Evolutionary conservation across 108 stramenopile species (phyloP).

Genomic region (Pseudonitzschia pungens): DNA sequence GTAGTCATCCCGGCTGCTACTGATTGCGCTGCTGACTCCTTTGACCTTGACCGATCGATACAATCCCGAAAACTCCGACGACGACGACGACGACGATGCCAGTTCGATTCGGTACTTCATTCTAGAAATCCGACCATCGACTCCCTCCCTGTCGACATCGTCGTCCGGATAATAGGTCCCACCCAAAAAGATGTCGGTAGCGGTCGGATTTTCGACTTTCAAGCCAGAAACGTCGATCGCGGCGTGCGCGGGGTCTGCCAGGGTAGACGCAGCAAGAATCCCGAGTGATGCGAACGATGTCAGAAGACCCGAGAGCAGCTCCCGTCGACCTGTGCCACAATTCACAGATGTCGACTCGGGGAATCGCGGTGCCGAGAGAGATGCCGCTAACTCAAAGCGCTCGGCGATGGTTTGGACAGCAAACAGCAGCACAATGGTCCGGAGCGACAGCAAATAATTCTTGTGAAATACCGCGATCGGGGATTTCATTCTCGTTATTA

Average conservation of each 20-base stretch:
- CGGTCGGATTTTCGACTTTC: constrained; percentile 4
- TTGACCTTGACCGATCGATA: neutral
- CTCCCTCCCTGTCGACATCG: neutral
- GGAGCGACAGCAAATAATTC: neutral
- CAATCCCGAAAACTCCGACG: neutral
- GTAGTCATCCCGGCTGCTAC: constrained; percentile 5
- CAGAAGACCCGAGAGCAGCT: neutral
- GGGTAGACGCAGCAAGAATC: neutral
- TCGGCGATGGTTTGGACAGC: neutral
- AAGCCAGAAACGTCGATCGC: constrained; percentile 4
- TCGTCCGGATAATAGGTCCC: constrained; percentile 8
- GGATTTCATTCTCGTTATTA: neutral
- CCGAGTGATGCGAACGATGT: neutral
- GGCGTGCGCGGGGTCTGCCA: neutral
- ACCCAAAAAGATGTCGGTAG: constrained; percentile 13
- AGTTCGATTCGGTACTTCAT: constrained; percentile 3
- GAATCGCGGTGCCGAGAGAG: neutral
- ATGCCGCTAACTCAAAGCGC: neutral
- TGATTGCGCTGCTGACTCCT: neutral
- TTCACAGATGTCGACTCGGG: neutral
- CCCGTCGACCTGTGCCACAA: neutral
- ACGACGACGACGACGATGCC: neutral
- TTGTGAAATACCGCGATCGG: too few species aligned
- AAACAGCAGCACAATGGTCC: neutral
- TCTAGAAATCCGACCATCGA: neutral